Conservation (phyloP, 345 rosid genomes). For the Hibiscus tridactylites region DNA sequence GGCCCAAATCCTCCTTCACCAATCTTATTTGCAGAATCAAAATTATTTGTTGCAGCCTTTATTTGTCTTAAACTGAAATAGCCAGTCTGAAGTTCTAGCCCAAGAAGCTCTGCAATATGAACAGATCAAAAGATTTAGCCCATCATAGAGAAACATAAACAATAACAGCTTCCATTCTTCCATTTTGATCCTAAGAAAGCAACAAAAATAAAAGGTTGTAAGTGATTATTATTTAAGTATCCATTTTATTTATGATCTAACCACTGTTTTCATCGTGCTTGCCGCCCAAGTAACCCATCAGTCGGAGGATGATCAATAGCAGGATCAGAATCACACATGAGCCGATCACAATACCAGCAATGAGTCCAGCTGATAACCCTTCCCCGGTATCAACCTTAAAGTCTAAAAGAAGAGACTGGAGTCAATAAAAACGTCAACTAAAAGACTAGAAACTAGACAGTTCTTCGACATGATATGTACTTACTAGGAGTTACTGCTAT, state of each 20-base stretch:
- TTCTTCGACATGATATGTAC: slow-evolving; percentile 13
- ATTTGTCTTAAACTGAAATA: slow-evolving; percentile 67
- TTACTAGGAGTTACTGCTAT: slow-evolving; percentile 67
- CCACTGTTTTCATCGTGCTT: slow-evolving; percentile 53
- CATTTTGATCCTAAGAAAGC: background rate
- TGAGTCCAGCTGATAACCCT: slow-evolving; percentile 54
- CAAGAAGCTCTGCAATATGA: slow-evolving; percentile 40
- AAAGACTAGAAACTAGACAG: background rate
- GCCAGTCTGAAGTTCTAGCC: slow-evolving; percentile 68
- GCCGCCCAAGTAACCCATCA: slow-evolving; percentile 45
- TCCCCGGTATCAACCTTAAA: slow-evolving; percentile 44
- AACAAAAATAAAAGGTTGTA: background rate
- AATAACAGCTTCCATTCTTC: background rate
- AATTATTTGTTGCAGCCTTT: slow-evolving; percentile 63
- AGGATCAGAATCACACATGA: slow-evolving; percentile 31
- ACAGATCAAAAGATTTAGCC: background rate
- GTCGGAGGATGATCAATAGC: slow-evolving; percentile 34
- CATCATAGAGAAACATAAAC: background rate
- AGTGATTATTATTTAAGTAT: background rate
- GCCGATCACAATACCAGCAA: slow-evolving; percentile 56
- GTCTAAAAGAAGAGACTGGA: slow-evolving; percentile 30
- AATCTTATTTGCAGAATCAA: slow-evolving; percentile 61
- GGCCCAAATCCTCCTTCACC: slow-evolving; percentile 98
- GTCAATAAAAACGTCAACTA: background rate
- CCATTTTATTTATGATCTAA: slow-evolving; percentile 13